Evolutionary conservation across 129 eudicot species (phyloP).

Genomic region (Flaveria linearis): DNA sequence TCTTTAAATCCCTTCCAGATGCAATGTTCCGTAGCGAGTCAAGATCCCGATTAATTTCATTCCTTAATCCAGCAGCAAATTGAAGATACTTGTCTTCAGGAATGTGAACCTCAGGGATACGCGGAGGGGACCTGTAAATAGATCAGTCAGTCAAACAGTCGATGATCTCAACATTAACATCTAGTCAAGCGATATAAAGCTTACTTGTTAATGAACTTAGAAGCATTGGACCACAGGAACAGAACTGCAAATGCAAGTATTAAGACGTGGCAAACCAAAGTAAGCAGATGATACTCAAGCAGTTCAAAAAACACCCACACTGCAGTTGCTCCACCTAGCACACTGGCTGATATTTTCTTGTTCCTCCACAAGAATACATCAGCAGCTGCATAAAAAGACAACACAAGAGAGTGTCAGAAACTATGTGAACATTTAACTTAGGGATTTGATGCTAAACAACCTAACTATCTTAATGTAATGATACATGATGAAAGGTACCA

Average conservation of each 20-base stretch:
- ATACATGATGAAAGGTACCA: background rate
- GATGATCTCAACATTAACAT: background rate
- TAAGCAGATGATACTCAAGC: conserved; percentile 78
- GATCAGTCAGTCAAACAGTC: conserved; percentile 21
- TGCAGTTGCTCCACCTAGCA: conserved; percentile 79
- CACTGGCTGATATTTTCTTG: conserved; percentile 83
- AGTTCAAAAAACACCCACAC: conserved; percentile 81
- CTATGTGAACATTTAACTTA: background rate
- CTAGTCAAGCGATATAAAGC: conserved; percentile 13
- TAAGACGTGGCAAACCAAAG: conserved; percentile 63
- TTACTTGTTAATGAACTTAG: conserved; percentile 78
- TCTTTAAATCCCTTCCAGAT: conserved; percentile 77
- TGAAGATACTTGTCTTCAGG: conserved; percentile 64
- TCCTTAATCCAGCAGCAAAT: conserved; percentile 65
- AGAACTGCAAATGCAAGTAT: conserved; percentile 64
- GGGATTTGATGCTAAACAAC: background rate
- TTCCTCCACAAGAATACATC: conserved; percentile 91
- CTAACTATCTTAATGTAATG: background rate
- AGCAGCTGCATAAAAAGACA: conserved; percentile 58
- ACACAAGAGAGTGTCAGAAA: background rate
- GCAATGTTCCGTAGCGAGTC: conserved; percentile 65
- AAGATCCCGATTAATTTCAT: conserved; percentile 58
- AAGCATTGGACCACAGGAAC: conserved; percentile 82
- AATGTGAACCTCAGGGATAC: conserved; percentile 73
- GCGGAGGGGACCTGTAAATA: conserved; percentile 61